phyloP scores from a whole-genome alignment of 768 basidiomycete species.

The Mycena leptocephala region DNA sequence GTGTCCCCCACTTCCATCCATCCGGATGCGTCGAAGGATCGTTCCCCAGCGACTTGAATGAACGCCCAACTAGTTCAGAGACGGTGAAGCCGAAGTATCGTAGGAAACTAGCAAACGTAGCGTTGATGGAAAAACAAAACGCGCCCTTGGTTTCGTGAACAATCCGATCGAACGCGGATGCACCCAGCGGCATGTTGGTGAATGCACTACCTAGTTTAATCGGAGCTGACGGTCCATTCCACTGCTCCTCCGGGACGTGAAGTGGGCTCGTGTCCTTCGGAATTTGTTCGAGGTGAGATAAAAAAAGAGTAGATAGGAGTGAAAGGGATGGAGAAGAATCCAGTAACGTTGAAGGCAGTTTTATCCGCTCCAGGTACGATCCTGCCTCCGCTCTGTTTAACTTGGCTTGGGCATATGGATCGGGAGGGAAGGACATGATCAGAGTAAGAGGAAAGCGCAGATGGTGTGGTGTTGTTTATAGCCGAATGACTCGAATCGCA shows the following conservation, averaged over 20 bases:
- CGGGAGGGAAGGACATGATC: slow-evolving; percentile 22
- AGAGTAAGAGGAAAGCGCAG: neutral
- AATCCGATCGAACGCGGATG: slow-evolving; percentile 27
- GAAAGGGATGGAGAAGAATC: slow-evolving; percentile 31
- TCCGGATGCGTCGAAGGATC: slow-evolving; percentile 33
- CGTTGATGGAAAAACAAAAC: slow-evolving; percentile 36
- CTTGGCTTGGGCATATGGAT: slow-evolving; percentile 2
- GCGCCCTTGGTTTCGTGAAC: slow-evolving; percentile 35
- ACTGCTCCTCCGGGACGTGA: slow-evolving; percentile 36
- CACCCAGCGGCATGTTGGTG: slow-evolving; percentile 35
- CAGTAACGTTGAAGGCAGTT: slow-evolving; percentile 21
- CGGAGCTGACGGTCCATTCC: slow-evolving; percentile 28
- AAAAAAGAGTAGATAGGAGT: slow-evolving; percentile 25
- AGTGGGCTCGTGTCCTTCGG: slow-evolving; percentile 35
- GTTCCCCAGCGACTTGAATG: slow-evolving; percentile 32
- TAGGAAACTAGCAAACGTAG: slow-evolving; percentile 29
- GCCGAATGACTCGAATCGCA: neutral
- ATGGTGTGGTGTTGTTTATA: neutral
- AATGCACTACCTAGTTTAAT: slow-evolving; percentile 30
- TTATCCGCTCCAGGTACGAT: slow-evolving; percentile 28
- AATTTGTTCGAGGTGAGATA: slow-evolving; percentile 34
- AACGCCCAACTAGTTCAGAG: slow-evolving; percentile 32
- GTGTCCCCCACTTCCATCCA: slow-evolving; percentile 36
- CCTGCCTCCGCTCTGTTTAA: slow-evolving; percentile 20
- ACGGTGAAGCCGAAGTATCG: slow-evolving; percentile 29